Conservation (phyloP, 148 eudicot species). For the Rhododendron vialii region DNA sequence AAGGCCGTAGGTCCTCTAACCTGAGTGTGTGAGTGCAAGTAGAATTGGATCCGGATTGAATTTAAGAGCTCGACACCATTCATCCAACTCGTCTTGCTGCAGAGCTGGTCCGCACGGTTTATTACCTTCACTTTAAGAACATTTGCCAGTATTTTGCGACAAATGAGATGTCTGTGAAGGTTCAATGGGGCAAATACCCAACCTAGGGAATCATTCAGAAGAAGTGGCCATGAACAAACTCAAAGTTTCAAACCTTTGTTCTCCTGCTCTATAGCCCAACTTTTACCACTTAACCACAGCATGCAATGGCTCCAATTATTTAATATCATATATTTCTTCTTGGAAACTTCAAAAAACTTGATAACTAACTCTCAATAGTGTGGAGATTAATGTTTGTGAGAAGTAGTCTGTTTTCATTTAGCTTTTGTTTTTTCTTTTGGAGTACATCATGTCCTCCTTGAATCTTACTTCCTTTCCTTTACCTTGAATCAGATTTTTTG, state of each 20-base stretch:
- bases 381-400: background rate
- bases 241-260: background rate
- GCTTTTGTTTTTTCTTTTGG: background rate
- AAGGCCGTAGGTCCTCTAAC: background rate
- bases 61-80: background rate
- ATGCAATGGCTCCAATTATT: background rate
- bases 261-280: background rate
- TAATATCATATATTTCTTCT: background rate
- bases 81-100: background rate
- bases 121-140: background rate
- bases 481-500: background rate
- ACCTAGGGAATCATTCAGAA: background rate
- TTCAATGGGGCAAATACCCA: background rate
- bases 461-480: background rate
- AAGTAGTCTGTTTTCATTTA: background rate
- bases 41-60: background rate
- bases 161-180: background rate
- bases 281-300: background rate
- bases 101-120: background rate
- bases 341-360: background rate
- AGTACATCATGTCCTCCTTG: background rate
- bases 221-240: background rate
- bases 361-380: background rate
- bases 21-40: background rate
- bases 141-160: background rate